A percentile compares a stretch with the other conserved stretches of the same genome.
Evolutionary conservation across 192 early-diverging fungal species (phyloP).

Genomic region (Dispira parvispora): DNA sequence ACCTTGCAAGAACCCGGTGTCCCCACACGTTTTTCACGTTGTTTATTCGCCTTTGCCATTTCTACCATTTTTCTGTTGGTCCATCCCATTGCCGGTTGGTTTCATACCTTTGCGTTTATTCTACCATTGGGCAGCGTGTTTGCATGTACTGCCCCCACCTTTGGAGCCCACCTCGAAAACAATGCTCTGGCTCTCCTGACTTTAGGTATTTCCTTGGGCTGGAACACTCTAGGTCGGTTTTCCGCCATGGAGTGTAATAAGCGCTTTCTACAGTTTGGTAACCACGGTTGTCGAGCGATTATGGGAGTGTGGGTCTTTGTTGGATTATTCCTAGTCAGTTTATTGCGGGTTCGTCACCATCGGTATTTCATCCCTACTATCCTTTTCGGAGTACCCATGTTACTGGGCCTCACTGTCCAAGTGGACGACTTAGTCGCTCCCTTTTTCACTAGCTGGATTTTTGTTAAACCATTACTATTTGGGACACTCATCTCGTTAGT

Average conservation of each 20-base stretch:
- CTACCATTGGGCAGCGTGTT: neutral
- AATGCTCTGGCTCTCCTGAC: neutral
- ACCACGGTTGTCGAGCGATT: conserved; percentile 5
- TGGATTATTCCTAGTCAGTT: neutral
- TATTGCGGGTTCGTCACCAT: neutral
- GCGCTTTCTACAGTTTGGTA: neutral
- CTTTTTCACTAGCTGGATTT: neutral
- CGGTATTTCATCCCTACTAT: conserved; percentile 5
- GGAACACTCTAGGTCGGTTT: neutral
- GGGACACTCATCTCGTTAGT: neutral
- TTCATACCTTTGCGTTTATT: neutral
- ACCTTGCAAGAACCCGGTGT: neutral
- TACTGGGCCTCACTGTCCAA: neutral
- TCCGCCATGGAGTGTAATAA: neutral
- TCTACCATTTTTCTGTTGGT: neutral
- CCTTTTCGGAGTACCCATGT: conserved; percentile 3
- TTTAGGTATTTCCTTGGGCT: neutral
- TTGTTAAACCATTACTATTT: conserved; percentile 3
- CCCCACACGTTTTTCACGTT: neutral
- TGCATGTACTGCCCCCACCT: neutral
- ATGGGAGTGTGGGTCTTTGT: conserved; percentile 2
- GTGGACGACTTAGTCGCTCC: neutral
- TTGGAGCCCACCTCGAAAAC: conserved; percentile 1
- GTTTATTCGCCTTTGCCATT: neutral
- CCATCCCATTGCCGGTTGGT: neutral